Evolutionary conservation across 306 rosid species (phyloP).

Genomic region (Luffa aegyptiaca): DNA sequence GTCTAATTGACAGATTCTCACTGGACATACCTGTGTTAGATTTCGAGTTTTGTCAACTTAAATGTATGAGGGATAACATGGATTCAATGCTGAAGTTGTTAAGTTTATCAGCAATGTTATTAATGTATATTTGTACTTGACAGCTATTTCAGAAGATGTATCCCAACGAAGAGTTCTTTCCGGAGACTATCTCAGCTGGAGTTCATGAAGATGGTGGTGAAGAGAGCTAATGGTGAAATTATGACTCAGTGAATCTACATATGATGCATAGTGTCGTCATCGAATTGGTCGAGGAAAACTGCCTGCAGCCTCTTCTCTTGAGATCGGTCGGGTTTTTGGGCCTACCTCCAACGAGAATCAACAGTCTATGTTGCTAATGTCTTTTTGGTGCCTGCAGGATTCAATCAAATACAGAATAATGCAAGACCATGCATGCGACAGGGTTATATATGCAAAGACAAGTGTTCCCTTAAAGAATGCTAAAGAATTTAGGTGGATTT

Average conservation of each 20-base stretch:
- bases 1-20: not conserved
- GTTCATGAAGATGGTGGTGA: conserved; percentile 14
- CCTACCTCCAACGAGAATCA: not conserved
- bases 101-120: not conserved
- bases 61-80: not conserved
- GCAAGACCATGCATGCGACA: not conserved
- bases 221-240: conserved; percentile 6
- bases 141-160: conserved; percentile 33
- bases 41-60: not conserved
- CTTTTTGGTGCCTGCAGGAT: not conserved
- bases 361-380: not conserved
- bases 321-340: not conserved
- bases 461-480: not conserved
- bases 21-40: not conserved
- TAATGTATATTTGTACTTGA: not conserved
- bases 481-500: not conserved
- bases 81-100: not conserved
- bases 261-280: not conserved
- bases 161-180: conserved; percentile 29
- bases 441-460: not conserved
- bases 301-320: not conserved
- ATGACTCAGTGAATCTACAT: not conserved
- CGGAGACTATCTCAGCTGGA: conserved; percentile 15
- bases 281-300: not conserved
- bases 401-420: not conserved